Percentiles rank a stretch among this genome's conserved stretches.
Evolutionary conservation across 208 protist species (phyloP).

Genomic region (Zelonia costaricensis): DNA sequence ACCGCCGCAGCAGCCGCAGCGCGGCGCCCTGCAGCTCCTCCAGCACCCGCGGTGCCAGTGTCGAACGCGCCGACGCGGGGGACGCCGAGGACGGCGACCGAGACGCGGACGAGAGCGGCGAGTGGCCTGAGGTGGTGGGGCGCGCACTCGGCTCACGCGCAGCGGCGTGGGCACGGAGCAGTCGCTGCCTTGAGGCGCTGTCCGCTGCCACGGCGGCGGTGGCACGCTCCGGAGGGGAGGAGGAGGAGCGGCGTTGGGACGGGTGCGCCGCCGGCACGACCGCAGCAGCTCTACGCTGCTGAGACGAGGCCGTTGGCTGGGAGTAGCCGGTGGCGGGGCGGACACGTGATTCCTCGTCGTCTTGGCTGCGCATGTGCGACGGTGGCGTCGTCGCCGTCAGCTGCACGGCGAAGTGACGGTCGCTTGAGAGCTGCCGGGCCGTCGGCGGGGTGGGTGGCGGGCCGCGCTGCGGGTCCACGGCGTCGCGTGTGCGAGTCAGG

Average conservation of each 20-base stretch:
- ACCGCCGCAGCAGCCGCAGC: constrained; percentile 9
- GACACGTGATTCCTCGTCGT: too few species aligned
- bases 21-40: constrained; percentile 18
- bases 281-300: background rate
- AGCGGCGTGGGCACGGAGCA: too few species aligned
- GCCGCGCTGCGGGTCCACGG: background rate
- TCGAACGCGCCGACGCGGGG: background rate
- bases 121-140: too few species aligned
- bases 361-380: constrained; percentile 13
- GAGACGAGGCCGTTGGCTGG: constrained; percentile 15
- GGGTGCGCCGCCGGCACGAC: too few species aligned
- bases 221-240: too few species aligned
- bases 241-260: too few species aligned
- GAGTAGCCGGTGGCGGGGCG: too few species aligned
- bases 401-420: constrained; percentile 7
- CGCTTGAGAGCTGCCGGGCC: constrained; percentile 24
- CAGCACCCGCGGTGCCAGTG: constrained; percentile 1
- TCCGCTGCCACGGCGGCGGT: too few species aligned
- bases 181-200: too few species aligned
- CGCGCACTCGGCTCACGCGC: too few species aligned
- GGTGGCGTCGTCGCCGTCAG: background rate
- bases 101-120: background rate
- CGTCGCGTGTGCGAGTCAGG: background rate
- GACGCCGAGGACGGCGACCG: background rate
- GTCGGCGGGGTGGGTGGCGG: constrained; percentile 8